Evolutionary conservation across 164 flowering plant genomes (phyloP), one percentile per base, ranked within the genome.

Genomic region (Warburgia ugandensis): DNA sequence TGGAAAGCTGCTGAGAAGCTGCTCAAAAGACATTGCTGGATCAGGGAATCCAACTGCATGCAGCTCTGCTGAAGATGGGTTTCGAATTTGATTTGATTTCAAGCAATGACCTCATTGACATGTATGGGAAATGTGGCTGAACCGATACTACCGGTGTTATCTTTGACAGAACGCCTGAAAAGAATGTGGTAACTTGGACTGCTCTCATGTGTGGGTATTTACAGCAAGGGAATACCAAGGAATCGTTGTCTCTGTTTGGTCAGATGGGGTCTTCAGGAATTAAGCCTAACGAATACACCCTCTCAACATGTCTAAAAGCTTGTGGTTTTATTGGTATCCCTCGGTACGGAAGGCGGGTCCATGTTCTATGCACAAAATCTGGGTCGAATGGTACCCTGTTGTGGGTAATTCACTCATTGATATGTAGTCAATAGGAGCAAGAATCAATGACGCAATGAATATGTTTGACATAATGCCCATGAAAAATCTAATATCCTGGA

Each of bases 151-250:
- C 92, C 17, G 48, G 45, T 48, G 16, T 3, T 3, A 73, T 83
- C 69, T 89, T 89, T 35, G 84, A 81, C 58, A 62, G 45, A 75
- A 83, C 83, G 92, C 77, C 51, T 43, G 69, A 75, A 3, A 79
- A 80, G 66, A 81, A 85, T 61, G 87, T 81, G 3, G 94, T 88
- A 29, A 72, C 92, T 22, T 89, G 92, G 94, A 89, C 97, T 10
- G 57, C 85, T 36, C 73, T 85, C 12, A 83, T 89, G 84, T 68
- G 85, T 54, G 84, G 80, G 28, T 69, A 67, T 39, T 52, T 81
- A 52, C 68, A 58, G 31, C 51, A 62, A 45, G 83, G 84, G 16
- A 55, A 70, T 58, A 70, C 82, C 29, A 47, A 46, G 27, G 70
- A 43, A 2, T 62, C 78, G 0, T 29, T 88, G 30, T 39, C 55